Base-by-base conservation (phyloP, 2,329 filamentous ascomycete genomes). In the Pseudocercospora musae region DNA sequence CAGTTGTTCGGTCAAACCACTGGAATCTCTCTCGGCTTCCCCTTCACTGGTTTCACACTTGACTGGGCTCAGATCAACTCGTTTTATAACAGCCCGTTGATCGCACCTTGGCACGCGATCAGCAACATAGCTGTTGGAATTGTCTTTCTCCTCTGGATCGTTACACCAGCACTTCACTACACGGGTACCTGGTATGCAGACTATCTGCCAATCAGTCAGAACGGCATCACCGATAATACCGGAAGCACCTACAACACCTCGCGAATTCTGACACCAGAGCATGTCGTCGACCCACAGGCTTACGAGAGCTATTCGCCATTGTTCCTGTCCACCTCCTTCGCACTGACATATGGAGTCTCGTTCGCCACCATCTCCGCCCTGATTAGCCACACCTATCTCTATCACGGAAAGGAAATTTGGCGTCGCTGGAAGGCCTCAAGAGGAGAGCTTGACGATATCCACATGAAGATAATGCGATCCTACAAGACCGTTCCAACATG, bases 1-100 rank as follows among this genome's bases (percentile, higher is more conserved):
- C 66, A 68, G 49, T 59, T 72, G 2, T 71, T 71, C 25, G 70
- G 70, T n/a, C 64, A 68, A 37, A 59, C 60, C 0, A 71, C 65
- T 29, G 70, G 70, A 3, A 59, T 72, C 52, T 68, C 69, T 23
- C 62, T 71, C 6, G 66, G 66, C 18, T 70, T 68, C 50, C 69
- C 65, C 6, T 69, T 70, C 56, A 89, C 94, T 64, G 91, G 91
- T 0, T 74, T 96, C 71, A 96, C 91, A 0, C 94, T 96, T 70
- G 92, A 96, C 78, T 96, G 92, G 92, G 90, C 91, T 0, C 91
- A 96, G 48, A 89, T 96, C 67, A 71, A 68, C 46, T 91, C 91
- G 0, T 86, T 93, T 71, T 94, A 95, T 71, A 90, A 91, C 23
- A 95, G 90, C 3, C 92, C 76, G 0, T 70, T 78, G 1, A 64